A percentile compares a stretch with the other conserved stretches of the same genome.
Evolutionary conservation across 208 protist species (phyloP).

Genomic region (Leishmania turanica): DNA sequence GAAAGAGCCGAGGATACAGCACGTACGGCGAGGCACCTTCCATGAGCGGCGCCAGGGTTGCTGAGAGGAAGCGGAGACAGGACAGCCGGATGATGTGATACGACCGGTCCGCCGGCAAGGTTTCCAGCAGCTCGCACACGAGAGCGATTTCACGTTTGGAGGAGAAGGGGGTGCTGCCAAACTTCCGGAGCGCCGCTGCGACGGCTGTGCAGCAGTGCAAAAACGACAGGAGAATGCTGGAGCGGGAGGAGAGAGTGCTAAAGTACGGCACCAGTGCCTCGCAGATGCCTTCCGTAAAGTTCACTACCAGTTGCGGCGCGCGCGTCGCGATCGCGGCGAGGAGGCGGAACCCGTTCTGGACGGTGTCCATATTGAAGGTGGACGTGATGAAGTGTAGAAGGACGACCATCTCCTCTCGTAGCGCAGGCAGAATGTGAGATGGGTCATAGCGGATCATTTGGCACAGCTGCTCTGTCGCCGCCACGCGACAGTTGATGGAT

Average conservation of each 20-base stretch:
- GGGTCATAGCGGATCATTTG: slow-evolving; percentile 83
- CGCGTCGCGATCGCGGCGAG: slow-evolving; percentile 67
- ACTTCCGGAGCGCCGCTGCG: slow-evolving; percentile 60
- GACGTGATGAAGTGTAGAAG: slow-evolving; percentile 62
- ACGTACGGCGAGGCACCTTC: slow-evolving; percentile 70
- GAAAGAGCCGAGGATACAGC: slow-evolving; percentile 73
- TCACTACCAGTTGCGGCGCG: slow-evolving; percentile 83
- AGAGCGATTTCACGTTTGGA: slow-evolving; percentile 61
- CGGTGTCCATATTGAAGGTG: slow-evolving; percentile 51
- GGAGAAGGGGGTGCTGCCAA: slow-evolving; percentile 42
- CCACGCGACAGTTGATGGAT: slow-evolving; percentile 75
- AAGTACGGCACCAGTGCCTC: slow-evolving; percentile 66
- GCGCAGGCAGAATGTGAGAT: slow-evolving; percentile 80
- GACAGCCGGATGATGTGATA: slow-evolving; percentile 61
- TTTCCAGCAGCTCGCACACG: slow-evolving; percentile 70
- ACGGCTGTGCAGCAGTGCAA: slow-evolving; percentile 78
- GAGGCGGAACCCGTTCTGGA: slow-evolving; percentile 69
- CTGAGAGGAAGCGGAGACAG: slow-evolving; percentile 77
- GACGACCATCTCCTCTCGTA: slow-evolving; percentile 75
- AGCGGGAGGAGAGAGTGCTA: slow-evolving; percentile 37
- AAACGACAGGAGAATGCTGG: slow-evolving; percentile 62
- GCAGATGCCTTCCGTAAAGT: slow-evolving; percentile 71
- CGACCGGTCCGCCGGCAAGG: slow-evolving; percentile 50
- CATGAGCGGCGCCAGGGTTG: slow-evolving; percentile 64
- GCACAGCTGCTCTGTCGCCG: slow-evolving; percentile 77